Conservation (phyloP, 2,329 filamentous ascomycete genomes). For the Helminthosporium solani region DNA sequence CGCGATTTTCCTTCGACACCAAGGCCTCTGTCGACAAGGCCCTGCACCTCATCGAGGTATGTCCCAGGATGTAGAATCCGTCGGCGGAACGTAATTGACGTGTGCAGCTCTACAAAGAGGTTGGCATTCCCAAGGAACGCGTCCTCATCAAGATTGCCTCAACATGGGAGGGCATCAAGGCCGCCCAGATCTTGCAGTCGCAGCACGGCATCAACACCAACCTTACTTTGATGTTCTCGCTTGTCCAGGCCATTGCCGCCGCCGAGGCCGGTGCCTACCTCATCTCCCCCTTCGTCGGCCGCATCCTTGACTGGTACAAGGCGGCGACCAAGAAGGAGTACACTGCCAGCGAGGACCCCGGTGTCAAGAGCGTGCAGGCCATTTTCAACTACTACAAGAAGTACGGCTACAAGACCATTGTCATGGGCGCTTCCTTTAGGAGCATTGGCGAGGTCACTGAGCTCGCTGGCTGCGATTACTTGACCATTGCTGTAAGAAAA, state of each 20-base stretch:
- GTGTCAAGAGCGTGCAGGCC: slow-evolving; percentile 86
- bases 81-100: slow-evolving; percentile 22
- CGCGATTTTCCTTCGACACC: slow-evolving; percentile 92
- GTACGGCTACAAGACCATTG: slow-evolving; percentile 97
- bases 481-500: slow-evolving; percentile 84
- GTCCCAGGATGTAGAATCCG: no score
- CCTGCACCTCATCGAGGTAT: slow-evolving; percentile 90
- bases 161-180: slow-evolving; percentile 99
- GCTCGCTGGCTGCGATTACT: slow-evolving; percentile 96
- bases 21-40: slow-evolving; percentile 92
- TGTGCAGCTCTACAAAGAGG: slow-evolving; percentile 83
- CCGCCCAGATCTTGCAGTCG: slow-evolving; percentile 91
- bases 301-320: slow-evolving; percentile 99
- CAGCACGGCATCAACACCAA: slow-evolving; percentile 98
- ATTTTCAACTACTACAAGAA: slow-evolving; percentile 99
- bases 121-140: slow-evolving; percentile 90
- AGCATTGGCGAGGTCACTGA: slow-evolving; percentile 96
- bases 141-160: slow-evolving; percentile 98
- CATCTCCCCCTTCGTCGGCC: slow-evolving; percentile 98
- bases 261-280: slow-evolving; percentile 95
- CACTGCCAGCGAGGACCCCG: slow-evolving; percentile 85
- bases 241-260: slow-evolving; percentile 89
- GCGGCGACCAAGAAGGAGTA: slow-evolving; percentile 91
- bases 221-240: slow-evolving; percentile 98
- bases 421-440: slow-evolving; percentile 99